Evolutionary conservation across 2,329 filamentous ascomycete genomes (phyloP).

Genomic region (Aspergillus sp.): DNA sequence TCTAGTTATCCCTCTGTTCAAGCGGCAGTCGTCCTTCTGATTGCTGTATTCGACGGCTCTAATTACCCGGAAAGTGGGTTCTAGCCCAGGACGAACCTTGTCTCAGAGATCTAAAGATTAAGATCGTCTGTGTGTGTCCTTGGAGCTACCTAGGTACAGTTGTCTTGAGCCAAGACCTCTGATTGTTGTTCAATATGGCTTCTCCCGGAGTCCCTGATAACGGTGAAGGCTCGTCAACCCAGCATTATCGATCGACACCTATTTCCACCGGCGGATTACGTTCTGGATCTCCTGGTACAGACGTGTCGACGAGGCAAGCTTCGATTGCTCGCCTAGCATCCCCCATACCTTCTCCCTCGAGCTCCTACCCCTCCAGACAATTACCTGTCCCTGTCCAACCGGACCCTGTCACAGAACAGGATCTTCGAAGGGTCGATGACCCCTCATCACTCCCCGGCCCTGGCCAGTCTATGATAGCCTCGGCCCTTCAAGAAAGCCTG

Average conservation of each 20-base stretch:
- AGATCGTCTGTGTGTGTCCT: not conserved
- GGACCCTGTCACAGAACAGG: constrained; percentile 55
- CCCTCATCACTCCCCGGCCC: constrained; percentile 67
- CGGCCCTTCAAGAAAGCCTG: constrained; percentile 74
- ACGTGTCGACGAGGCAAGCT: constrained; percentile 48
- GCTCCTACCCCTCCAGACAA: constrained; percentile 38
- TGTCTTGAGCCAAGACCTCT: not conserved
- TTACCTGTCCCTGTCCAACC: constrained; percentile 38
- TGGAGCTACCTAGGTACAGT: too few relatives aligned
- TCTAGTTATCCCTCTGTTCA: constrained; percentile 3
- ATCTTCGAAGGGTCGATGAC: constrained; percentile 59
- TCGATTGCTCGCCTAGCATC: constrained; percentile 56
- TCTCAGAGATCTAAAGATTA: too few relatives aligned
- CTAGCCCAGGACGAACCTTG: not conserved
- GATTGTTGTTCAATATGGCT: constrained; percentile 11
- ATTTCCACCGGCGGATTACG: constrained; percentile 30
- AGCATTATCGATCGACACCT: constrained; percentile 29
- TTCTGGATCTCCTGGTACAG: constrained; percentile 37
- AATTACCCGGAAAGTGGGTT: not conserved
- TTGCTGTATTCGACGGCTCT: not conserved
- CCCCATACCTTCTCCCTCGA: constrained; percentile 50
- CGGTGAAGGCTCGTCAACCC: constrained; percentile 35
- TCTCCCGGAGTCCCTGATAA: constrained; percentile 32
- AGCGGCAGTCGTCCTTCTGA: not conserved
- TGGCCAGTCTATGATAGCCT: constrained; percentile 82